Base-by-base conservation (phyloP, 2,329 filamentous ascomycete genomes). In the Biscogniauxia sp. region DNA sequence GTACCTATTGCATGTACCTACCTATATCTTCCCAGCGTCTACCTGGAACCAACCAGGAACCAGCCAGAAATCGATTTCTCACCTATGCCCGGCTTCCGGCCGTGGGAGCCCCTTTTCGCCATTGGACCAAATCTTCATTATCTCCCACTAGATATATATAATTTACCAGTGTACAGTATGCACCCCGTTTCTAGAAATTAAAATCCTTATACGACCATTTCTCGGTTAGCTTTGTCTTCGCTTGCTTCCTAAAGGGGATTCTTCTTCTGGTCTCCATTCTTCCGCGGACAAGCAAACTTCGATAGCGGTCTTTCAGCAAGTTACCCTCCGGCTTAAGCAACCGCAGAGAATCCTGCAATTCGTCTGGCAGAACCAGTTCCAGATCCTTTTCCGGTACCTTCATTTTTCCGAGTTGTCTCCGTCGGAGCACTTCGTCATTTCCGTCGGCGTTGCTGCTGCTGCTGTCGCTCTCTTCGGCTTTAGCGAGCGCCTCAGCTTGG, bases 191-290 rank as follows among this genome's bases (percentile, higher is more conserved):
- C 32, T 68, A 72, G 50, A 91, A 77, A 69, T 81, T 83, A 77
- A 97, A 99, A 75, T 99, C 95, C 83, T 99, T 99, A 81, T 97
- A 91, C 52, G 89, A 87, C 95, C 95, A 99, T 79, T 98, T 99
- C 84, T 98, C 95, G 6, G 92, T 97, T 56, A 88, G 77, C 75
- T 91, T 92, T 68, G 81, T 88, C 82, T 88, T 93, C 65, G 86
- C 85, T 81, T 95, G 91, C 83, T 91, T 96, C 70, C 84, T 84
- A 78, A 95, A 94, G 6, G 88, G 85, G 60, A 94, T 85, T 56
- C 88, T 88, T 73, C 89, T 89, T 69, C 95, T 84, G 55, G 86
- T 85, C 81, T 99, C 95, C 63, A 99, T 78, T 78, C 95, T 96
- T 61, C 95, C 95, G 64, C 93, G 87, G 37, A 98, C 84, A 64